Evolutionary conservation across 176 grass and related monocot genomes (phyloP).

Genomic region (Oryza coarctata): DNA sequence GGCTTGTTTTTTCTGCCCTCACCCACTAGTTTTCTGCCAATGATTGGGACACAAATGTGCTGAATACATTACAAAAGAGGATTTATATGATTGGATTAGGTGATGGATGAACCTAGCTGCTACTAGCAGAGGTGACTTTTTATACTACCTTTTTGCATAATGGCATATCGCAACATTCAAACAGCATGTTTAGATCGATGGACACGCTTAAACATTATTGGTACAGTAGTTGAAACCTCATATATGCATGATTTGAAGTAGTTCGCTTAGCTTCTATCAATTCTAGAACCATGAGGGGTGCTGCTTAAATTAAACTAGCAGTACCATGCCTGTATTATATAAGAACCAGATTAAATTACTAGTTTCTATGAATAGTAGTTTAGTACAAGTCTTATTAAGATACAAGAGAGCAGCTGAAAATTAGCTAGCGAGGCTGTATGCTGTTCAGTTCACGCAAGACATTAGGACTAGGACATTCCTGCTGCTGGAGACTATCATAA

Average conservation of each 20-base stretch:
- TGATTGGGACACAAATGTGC: slow-evolving; percentile 37
- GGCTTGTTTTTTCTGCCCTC: slow-evolving; percentile 25
- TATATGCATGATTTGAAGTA: slow-evolving; percentile 13
- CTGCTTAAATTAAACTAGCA: not conserved
- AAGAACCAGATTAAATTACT: not conserved
- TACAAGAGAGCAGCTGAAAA: not conserved
- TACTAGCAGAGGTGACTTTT: not conserved
- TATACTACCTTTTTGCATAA: not conserved
- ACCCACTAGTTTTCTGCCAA: slow-evolving; percentile 44
- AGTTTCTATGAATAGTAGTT: not conserved
- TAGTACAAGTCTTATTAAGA: not conserved
- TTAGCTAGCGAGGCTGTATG: not conserved
- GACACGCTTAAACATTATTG: slow-evolving; percentile 11
- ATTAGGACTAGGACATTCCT: slow-evolving; percentile 22
- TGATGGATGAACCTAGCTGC: not conserved
- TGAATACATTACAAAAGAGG: not conserved
- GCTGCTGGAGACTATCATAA: not conserved
- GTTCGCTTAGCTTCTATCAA: slow-evolving; percentile 26
- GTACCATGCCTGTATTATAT: not conserved
- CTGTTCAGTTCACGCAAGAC: not conserved
- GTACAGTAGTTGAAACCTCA: slow-evolving; percentile 35
- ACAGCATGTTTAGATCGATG: not conserved
- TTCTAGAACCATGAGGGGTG: not conserved
- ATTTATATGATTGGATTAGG: slow-evolving; percentile 43
- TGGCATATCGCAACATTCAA: slow-evolving; percentile 4